phyloP scores from a whole-genome alignment of 2,329 filamentous ascomycete species.

The Sclerotinia sclerotiorum region DNA sequence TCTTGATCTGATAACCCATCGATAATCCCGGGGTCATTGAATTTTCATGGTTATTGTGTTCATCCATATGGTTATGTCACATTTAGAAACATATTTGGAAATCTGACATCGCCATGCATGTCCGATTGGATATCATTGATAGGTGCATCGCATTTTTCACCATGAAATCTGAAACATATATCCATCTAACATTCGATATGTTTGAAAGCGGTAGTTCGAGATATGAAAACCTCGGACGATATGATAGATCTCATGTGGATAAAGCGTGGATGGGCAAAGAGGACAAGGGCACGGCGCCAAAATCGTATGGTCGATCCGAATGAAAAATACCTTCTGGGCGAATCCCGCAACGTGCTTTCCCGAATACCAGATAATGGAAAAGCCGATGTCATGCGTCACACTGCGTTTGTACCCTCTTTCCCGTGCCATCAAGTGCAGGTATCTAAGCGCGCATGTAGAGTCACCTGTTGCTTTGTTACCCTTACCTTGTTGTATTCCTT shows the following conservation, averaged over 20 bases:
- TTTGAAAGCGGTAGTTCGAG: conserved; percentile 9
- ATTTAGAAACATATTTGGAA: conserved; percentile 11
- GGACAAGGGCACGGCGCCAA: conserved; percentile 17
- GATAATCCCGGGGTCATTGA: conserved; percentile 4
- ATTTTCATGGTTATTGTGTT: background rate
- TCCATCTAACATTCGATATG: background rate
- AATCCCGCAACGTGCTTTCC: conserved; percentile 17
- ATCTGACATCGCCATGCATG: conserved; percentile 14
- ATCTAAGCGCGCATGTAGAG: conserved; percentile 24
- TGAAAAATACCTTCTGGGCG: conserved; percentile 9
- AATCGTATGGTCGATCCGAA: conserved; percentile 1
- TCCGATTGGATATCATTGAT: conserved; percentile 2
- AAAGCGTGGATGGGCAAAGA: background rate
- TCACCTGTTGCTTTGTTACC: conserved; percentile 14
- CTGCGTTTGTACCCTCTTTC: conserved; percentile 21
- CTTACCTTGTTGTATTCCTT: conserved; percentile 2
- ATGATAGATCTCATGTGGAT: conserved; percentile 18
- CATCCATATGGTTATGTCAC: conserved; percentile 1
- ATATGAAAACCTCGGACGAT: conserved; percentile 14
- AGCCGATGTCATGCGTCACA: conserved; percentile 23
- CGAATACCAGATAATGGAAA: conserved; percentile 17
- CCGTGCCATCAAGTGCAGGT: background rate
- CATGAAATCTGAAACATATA: conserved; percentile 15
- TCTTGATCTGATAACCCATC: conserved; percentile 17
- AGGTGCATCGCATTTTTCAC: background rate